phyloP scores from a whole-genome alignment of 768 basidiomycete genomes.

The Artomyces pyxidatus region DNA sequence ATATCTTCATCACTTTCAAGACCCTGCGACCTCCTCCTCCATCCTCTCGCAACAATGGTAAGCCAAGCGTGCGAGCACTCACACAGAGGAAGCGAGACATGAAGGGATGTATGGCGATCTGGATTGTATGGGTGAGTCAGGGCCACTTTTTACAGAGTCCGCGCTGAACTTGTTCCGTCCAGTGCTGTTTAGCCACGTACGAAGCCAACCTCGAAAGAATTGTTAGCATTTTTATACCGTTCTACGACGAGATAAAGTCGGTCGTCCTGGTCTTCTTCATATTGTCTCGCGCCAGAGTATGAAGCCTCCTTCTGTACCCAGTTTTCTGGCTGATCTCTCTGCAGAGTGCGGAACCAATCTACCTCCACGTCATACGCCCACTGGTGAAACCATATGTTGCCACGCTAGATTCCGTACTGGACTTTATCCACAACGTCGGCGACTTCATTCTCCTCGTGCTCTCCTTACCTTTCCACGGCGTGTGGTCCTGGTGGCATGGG shows the following conservation, averaged over 20 bases:
- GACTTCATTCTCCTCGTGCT: conserved; percentile 46
- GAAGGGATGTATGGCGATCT: conserved; percentile 77
- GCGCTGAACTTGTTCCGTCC: conserved; percentile 11
- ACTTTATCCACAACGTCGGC: conserved; percentile 51
- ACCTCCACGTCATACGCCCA: conserved; percentile 73
- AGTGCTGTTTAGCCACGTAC: conserved; percentile 64
- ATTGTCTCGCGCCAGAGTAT: conserved; percentile 64
- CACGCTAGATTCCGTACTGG: conserved; percentile 57
- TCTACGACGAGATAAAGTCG: conserved; percentile 79
- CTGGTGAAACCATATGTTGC: conserved; percentile 65
- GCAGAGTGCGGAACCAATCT: conserved; percentile 83
- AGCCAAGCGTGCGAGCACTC: conserved; percentile 57
- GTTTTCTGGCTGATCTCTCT: conserved; percentile 1
- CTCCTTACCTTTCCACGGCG: conserved; percentile 31
- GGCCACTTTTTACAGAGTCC: conserved; percentile 5
- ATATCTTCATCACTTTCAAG: conserved; percentile 82
- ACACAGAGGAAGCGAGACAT: conserved; percentile 76
- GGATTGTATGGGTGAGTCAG: conserved; percentile 74
- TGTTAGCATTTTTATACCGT: conserved; percentile 67
- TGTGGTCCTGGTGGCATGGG: conserved; percentile 25
- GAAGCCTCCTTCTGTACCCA: conserved; percentile 1
- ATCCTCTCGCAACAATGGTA: conserved; percentile 44
- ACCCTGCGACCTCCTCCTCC: conserved; percentile 61
- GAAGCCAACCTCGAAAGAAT: conserved; percentile 60
- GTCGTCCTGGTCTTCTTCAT: conserved; percentile 66